Evolutionary conservation across 2,329 filamentous ascomycete species (phyloP).

Genomic region (Chaetothyriales sp.): DNA sequence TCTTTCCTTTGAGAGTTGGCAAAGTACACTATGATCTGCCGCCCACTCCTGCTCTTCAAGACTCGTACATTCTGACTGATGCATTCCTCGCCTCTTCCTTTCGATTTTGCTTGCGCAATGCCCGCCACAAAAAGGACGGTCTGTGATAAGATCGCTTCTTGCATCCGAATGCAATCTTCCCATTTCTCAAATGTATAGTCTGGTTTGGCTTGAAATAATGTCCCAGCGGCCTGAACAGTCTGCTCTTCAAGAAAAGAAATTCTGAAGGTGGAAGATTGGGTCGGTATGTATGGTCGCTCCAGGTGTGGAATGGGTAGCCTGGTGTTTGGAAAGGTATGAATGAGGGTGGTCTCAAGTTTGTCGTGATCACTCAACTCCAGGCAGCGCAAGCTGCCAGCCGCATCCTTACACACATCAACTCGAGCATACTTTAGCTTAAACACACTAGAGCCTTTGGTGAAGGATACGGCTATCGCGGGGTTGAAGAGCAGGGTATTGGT

Average conservation of each 20-base stretch:
- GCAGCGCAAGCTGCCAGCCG: conserved; percentile 23
- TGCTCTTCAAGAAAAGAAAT: conserved; percentile 32
- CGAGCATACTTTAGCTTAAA: conserved; percentile 29
- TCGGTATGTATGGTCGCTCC: conserved; percentile 27
- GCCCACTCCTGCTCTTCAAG: conserved; percentile 24
- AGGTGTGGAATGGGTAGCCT: conserved; percentile 29
- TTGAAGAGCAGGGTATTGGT: conserved; percentile 23
- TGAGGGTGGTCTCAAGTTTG: conserved; percentile 23
- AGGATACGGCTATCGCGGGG: conserved; percentile 21
- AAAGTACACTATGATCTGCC: conserved; percentile 27
- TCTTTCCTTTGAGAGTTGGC: conserved; percentile 30
- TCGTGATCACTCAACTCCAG: conserved; percentile 27
- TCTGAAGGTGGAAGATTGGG: conserved; percentile 23
- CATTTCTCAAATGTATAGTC: conserved; percentile 31
- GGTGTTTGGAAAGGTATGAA: conserved; percentile 23
- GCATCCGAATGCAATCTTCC: conserved; percentile 29
- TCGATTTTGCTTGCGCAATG: conserved; percentile 31
- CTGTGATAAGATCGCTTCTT: conserved; percentile 27
- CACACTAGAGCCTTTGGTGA: conserved; percentile 25
- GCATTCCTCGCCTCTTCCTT: conserved; percentile 32
- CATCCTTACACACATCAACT: conserved; percentile 29
- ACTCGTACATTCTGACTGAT: conserved; percentile 32
- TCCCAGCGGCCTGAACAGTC: conserved; percentile 27
- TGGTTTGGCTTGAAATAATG: conserved; percentile 28
- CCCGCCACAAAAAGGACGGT: conserved; percentile 29